Base-by-base conservation (phyloP, 768 basidiomycete genomes). In the Boletus sp. region DNA sequence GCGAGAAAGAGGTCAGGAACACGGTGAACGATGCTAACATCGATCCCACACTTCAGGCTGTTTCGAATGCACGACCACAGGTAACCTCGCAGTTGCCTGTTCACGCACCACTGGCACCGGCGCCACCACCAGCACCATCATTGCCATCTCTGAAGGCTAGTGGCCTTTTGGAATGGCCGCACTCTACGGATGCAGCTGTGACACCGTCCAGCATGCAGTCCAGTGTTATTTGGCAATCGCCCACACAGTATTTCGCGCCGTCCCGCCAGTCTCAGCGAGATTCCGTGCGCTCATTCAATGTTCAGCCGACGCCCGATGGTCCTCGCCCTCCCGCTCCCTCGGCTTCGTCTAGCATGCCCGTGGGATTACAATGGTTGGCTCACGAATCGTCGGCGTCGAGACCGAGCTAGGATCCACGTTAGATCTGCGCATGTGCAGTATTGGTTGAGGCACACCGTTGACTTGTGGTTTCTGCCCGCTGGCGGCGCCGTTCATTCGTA, bases 141-240 rank as follows among this genome's bases (percentile, higher is more conserved):
- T 70, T 90, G 54, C 88, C 88, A 32, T 89, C 88, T 35, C 72
- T 90, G 50, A 89, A 88, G 70, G 81, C 83, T 32, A 87, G 85
- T 58, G 88, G 88, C 21, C 74, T 90, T 42, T 73, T 90, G 38
- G 85, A 88, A 60, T 70, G 71, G 71, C 65, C 65, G n/a, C 67
- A 45, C 54, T 70, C 76, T 46, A 55, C 70, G 54, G 70, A 69
- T 58, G 59, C 54, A 19, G 50, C 50, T 30, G 47, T 51, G 17
- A 47, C 52, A 39, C 32, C 62, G 11, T 25, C 69, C 10, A 19
- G 45, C 17, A 29, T 55, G 23, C 61, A 58, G 30, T 5, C 61
- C 10, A 34, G 42, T 14, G 44, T 57, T 13, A 58, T 52, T 38
- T 64, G 71, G 71, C 69, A 63, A 50, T 47, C 56, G 2, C 51